Base-by-base conservation (phyloP, 441 rosid species). In the Populus trichocarpa region DNA sequence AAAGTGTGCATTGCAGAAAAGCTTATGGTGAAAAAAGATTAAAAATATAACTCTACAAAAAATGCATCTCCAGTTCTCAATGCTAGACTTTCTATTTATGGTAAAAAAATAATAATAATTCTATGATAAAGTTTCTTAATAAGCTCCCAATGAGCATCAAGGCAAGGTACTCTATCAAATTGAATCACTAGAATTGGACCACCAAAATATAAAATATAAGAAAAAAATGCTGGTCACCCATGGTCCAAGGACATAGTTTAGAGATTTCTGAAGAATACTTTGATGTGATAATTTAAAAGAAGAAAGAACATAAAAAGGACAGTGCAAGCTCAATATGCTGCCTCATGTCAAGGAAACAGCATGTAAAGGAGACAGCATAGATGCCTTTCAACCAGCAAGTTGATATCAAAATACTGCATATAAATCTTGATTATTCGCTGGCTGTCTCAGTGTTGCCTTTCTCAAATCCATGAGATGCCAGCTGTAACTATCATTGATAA, bases 331-430 rank as follows among this genome's bases (percentile, higher is more conserved):
- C 26, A 71, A 18, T 8, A 5, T 14, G 72, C 46, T 22, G 67
- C 46, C 57, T 50, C 57, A 50, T 50, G 57, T 50, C 57, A 50
- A 50, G 57, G 57, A 50, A 50, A 50, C 20, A 50, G 20, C 57
- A 50, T 50, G 20, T 14, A 50, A 50, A 50, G 70, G 36, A 65
- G 61, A 69, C 25, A 77, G 38, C 63, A 70, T n/a, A 36, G 28
- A 59, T 25, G 75, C 35, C 18, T 46, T 50, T 61, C 28, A 46
- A 78, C 33, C 74, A 72, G 69, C 57, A 50, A 14, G 57, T 14
- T 50, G 20, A 50, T 50, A 30, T n/a, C 22, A 18, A 53, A 53
- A 53, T 18, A 53, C 61, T 53, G 61, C n/a, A 16, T 2, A 18
- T 53, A 53, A 53, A 53, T 16, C 61, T 53, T 53, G 61, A 53